Conservation (phyloP, 768 basidiomycete genomes). For the Suillus alpinus region DNA sequence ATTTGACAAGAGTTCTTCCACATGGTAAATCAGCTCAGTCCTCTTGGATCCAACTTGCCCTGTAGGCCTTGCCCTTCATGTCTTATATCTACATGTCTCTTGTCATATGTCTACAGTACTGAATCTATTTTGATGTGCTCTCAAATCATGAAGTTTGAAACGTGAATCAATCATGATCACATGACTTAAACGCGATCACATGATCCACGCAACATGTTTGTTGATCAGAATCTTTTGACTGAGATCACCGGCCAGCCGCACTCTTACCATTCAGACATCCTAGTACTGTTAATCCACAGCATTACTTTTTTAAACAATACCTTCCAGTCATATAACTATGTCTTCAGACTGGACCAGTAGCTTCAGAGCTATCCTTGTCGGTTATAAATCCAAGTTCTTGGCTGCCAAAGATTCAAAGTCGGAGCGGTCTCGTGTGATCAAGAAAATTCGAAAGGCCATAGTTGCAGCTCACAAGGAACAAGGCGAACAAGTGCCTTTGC, state of each 20-base stretch:
- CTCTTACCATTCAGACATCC: neutral
- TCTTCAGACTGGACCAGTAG: too few relatives aligned
- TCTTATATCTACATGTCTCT: neutral
- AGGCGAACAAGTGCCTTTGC: neutral
- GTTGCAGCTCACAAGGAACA: neutral
- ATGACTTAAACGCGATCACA: neutral
- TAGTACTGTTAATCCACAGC: neutral
- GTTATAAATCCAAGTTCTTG: too few relatives aligned
- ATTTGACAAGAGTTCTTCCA: neutral
- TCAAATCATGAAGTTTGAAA: neutral
- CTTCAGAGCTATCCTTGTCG: too few relatives aligned
- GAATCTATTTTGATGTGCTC: neutral
- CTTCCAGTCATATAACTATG: neutral
- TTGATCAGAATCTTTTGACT: neutral
- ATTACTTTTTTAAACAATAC: neutral
- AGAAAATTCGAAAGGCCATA: too few relatives aligned
- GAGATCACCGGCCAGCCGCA: neutral
- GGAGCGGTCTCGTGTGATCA: too few relatives aligned
- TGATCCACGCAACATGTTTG: neutral
- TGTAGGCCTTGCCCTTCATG: neutral
- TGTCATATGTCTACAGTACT: neutral
- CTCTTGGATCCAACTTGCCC: neutral
- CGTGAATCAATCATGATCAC: neutral
- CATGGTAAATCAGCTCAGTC: neutral
- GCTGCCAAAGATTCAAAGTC: too few relatives aligned